Conservation (phyloP, 1,139 yeast species). For the Entelexis paramagnoliae region DNA sequence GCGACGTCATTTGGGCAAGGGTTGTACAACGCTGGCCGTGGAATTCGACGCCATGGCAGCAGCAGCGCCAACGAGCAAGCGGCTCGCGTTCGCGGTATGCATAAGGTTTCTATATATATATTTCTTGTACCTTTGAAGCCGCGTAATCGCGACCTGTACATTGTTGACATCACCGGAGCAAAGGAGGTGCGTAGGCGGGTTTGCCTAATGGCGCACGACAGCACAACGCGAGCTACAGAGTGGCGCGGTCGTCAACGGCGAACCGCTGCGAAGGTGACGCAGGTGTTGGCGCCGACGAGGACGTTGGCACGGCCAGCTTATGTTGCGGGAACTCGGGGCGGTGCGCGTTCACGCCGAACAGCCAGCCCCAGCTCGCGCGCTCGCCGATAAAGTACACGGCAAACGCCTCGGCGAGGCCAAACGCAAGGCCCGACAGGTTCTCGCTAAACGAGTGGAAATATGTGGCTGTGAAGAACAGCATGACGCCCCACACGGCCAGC, state of each 20-base stretch:
- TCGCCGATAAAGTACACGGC: constrained; percentile 14
- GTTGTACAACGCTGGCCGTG: not conserved
- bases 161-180: too few relatives aligned
- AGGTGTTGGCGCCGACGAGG: not conserved
- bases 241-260: not conserved
- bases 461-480: constrained; percentile 73
- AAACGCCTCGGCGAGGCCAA: constrained; percentile 31
- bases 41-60: too few relatives aligned
- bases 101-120: too few relatives aligned
- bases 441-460: constrained; percentile 69
- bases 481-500: constrained; percentile 66
- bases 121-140: too few relatives aligned
- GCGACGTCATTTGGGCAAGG: not conserved
- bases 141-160: too few relatives aligned
- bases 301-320: not conserved
- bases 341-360: constrained; percentile 13
- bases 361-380: constrained; percentile 12
- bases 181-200: too few relatives aligned
- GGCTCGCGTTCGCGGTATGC: too few relatives aligned
- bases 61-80: too few relatives aligned
- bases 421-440: constrained; percentile 53
- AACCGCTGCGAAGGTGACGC: not conserved
- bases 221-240: too few relatives aligned
- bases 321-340: not conserved
- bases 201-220: too few relatives aligned